A percentile compares a stretch with the other conserved stretches of the same genome.
These are phyloP conservation scores for Polychaeton citri DNA, from an alignment of 2,329 filamentous ascomycete genomes.

Conservation along the genomic window DNA sequence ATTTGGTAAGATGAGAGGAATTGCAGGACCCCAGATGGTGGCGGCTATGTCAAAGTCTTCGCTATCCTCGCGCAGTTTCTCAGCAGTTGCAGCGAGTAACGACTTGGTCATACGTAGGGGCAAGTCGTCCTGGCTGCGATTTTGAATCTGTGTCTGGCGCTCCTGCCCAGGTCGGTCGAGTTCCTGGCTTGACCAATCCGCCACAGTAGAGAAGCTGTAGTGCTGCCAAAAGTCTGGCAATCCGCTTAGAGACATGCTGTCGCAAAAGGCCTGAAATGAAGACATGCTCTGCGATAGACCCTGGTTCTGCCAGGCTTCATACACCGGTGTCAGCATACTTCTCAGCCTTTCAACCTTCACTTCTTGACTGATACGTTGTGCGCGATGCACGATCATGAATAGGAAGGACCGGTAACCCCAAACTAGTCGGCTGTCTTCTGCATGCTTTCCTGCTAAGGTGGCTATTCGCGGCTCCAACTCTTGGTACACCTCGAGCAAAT, in stretches of 20 bases:
- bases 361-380: constrained; percentile 58
- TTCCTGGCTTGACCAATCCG: constrained; percentile 68
- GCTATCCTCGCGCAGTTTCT: constrained; percentile 66
- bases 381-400: constrained; percentile 85
- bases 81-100: constrained; percentile 82
- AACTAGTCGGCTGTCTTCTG: constrained; percentile 67
- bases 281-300: constrained; percentile 55
- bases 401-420: constrained; percentile 82
- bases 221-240: constrained; percentile 66
- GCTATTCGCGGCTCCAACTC: constrained; percentile 73
- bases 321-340: constrained; percentile 71
- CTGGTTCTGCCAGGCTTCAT: constrained; percentile 63
- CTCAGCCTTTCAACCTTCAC: constrained; percentile 58
- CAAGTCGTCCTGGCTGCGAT: constrained; percentile 55
- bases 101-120: constrained; percentile 82
- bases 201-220: constrained; percentile 58
- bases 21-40: constrained; percentile 70
- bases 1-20: constrained; percentile 72
- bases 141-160: constrained; percentile 65
- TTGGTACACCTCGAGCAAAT: constrained; percentile 73
- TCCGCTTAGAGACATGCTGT: constrained; percentile 63
- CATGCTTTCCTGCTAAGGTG: constrained; percentile 60
- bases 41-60: constrained; percentile 62
- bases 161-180: constrained; percentile 68
- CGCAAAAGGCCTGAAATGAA: constrained; percentile 66